Conservation (phyloP, 169 alveolate genomes). For the Eimeria falciformis region DNA sequence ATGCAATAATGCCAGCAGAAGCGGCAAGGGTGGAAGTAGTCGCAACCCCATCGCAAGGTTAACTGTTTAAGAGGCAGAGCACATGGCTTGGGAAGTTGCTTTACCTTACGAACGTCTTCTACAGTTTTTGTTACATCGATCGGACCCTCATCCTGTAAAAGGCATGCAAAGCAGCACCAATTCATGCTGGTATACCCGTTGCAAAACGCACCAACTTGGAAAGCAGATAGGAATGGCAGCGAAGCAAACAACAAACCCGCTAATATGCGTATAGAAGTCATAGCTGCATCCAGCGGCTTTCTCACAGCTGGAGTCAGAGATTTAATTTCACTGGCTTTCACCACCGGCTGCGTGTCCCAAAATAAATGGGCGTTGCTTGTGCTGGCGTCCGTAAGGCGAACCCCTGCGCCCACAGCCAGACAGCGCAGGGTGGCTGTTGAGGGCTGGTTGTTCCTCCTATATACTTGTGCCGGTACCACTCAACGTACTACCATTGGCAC, state of each 20-base stretch:
- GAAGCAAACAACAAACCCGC: not conserved
- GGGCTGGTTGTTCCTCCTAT: too few species aligned
- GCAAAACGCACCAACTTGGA: not conserved
- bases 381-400: constrained; percentile 3
- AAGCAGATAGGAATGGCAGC: not conserved
- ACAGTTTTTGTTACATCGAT: constrained; percentile 70
- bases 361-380: constrained; percentile 64
- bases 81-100: not conserved
- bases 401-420: not conserved
- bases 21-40: not conserved
- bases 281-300: constrained; percentile 11
- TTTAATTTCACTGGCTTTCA: constrained; percentile 1
- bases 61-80: not conserved
- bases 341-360: constrained; percentile 78
- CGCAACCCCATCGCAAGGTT: not conserved
- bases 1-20: not conserved
- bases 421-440: too few species aligned
- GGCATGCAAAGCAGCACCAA: not conserved
- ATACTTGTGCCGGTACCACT: too few species aligned
- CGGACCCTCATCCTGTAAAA: constrained; percentile 70
- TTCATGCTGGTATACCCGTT: not conserved
- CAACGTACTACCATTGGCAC: too few species aligned
- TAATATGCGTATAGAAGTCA: not conserved
- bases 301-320: not conserved
- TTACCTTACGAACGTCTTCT: constrained; percentile 59